Conservation (phyloP, 106 monocot species). For the Cymbidium sinense region DNA sequence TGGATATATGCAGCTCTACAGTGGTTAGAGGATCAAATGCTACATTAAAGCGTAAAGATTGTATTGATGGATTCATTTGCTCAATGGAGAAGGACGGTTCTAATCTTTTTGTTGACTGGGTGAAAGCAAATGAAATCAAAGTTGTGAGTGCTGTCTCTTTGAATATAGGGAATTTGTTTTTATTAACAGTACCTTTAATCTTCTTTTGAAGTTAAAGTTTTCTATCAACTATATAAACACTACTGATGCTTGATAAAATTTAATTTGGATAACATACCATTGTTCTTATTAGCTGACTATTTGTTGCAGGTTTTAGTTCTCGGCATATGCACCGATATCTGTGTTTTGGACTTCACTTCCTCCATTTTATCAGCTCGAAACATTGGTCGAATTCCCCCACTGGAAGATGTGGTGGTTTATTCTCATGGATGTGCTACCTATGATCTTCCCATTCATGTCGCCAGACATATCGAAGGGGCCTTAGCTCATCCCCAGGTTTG, state of each 20-base stretch:
- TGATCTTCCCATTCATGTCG: slow-evolving; percentile 56
- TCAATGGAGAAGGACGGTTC: slow-evolving; percentile 76
- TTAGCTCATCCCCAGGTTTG: slow-evolving; percentile 77
- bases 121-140: slow-evolving; percentile 51
- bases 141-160: slow-evolving; percentile 38
- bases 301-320: slow-evolving; percentile 60
- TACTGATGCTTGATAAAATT: background rate
- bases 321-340: slow-evolving; percentile 92
- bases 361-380: slow-evolving; percentile 71
- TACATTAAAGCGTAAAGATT: slow-evolving; percentile 60
- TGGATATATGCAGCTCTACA: slow-evolving; percentile 35
- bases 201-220: background rate
- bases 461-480: slow-evolving; percentile 49
- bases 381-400: slow-evolving; percentile 48
- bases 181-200: background rate
- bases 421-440: slow-evolving; percentile 83
- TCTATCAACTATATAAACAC: background rate
- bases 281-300: background rate
- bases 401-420: slow-evolving; percentile 87
- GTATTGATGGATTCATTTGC: slow-evolving; percentile 69
- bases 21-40: slow-evolving; percentile 77
- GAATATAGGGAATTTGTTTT: background rate
- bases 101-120: slow-evolving; percentile 65
- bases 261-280: background rate
- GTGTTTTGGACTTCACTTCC: slow-evolving; percentile 74